Percentiles rank a stretch among this genome's conserved stretches.
Evolutionary conservation across 2,329 filamentous ascomycete genomes (phyloP).

Genomic region (Diaporthe citri): DNA sequence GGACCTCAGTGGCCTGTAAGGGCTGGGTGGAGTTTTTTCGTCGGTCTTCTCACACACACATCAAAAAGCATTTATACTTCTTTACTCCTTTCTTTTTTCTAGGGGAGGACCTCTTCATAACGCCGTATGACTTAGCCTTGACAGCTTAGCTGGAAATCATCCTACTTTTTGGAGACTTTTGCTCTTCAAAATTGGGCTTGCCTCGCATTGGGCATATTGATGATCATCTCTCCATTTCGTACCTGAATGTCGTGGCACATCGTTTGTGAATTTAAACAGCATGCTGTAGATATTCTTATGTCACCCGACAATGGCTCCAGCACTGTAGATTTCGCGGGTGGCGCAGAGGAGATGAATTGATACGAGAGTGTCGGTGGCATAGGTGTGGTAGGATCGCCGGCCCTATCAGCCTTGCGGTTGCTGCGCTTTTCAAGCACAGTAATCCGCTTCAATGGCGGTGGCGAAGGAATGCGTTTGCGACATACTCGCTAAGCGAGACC

Average conservation of each 20-base stretch:
- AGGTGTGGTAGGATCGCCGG: no score
- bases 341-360: no score
- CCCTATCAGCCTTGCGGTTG: no score
- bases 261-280: background rate
- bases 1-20: slow-evolving; percentile 23
- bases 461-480: no score
- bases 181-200: background rate
- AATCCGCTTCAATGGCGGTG: no score
- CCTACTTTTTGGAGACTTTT: background rate
- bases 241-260: background rate
- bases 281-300: background rate
- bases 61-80: slow-evolving; percentile 12
- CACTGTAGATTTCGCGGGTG: background rate
- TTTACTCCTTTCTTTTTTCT: background rate
- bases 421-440: no score
- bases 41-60: background rate
- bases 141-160: slow-evolving; percentile 28
- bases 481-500: no score
- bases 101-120: slow-evolving; percentile 26
- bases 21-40: accelerated
- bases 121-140: slow-evolving; percentile 32
- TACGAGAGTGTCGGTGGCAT: no score
- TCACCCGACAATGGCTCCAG: background rate
- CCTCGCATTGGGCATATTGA: background rate
- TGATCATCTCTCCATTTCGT: background rate